Evolutionary conservation across 1,284 basidiomycete genomes (phyloP).

Genomic region (Coniophora puteana): DNA sequence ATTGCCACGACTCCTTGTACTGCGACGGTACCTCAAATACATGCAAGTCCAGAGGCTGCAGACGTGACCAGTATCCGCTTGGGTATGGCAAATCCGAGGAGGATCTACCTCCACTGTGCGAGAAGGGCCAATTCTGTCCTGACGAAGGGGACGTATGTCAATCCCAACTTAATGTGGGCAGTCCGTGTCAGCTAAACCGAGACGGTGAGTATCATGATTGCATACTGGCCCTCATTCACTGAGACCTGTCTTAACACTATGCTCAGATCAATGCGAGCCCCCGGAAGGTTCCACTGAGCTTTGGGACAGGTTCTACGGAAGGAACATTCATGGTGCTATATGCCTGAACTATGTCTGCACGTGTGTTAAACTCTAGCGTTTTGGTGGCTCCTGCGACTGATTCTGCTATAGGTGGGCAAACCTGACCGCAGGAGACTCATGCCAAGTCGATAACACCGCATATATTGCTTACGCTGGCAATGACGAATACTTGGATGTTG

Average conservation of each 20-base stretch:
- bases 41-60: conserved; percentile 67
- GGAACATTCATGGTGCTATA: conserved; percentile 78
- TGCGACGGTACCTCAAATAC: conserved; percentile 49
- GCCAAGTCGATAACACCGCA: conserved; percentile 72
- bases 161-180: conserved; percentile 54
- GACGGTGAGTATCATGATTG: conserved; percentile 57
- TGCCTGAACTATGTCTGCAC: conserved; percentile 81
- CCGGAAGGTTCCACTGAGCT: conserved; percentile 65
- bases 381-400: background rate
- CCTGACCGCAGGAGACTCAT: conserved; percentile 59
- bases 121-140: conserved; percentile 69
- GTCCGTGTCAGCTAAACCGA: conserved; percentile 80
- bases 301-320: conserved; percentile 53
- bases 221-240: background rate
- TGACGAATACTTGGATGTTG: conserved; percentile 68
- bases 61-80: conserved; percentile 75
- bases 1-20: conserved; percentile 71
- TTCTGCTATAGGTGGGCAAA: conserved; percentile 62
- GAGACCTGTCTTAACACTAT: background rate
- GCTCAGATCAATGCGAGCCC: conserved; percentile 68
- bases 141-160: conserved; percentile 80
- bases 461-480: conserved; percentile 64
- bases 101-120: conserved; percentile 60
- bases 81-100: conserved; percentile 45
- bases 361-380: conserved; percentile 41